Conservation (phyloP, 2,329 filamentous ascomycete genomes). For the Chalaropsis ovoidea region DNA sequence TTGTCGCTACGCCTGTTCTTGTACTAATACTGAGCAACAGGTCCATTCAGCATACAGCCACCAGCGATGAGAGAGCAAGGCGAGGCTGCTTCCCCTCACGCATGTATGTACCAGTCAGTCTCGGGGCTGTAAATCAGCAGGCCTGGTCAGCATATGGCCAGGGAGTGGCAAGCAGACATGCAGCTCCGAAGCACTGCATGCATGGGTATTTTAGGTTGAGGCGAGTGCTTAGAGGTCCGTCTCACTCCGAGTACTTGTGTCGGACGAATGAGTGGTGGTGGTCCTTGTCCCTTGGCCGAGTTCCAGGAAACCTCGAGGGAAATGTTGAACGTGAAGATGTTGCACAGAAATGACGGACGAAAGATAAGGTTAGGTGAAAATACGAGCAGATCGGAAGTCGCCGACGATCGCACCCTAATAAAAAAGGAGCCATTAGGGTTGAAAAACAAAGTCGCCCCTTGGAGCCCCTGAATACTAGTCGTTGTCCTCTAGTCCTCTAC, state of each 20-base stretch:
- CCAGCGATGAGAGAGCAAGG: no score
- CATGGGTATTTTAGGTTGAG: not conserved
- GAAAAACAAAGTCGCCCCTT: no score
- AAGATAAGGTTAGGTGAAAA: not conserved
- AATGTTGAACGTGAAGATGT: no score
- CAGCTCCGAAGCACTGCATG: not conserved
- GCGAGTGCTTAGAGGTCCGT: not conserved
- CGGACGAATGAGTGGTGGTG: not conserved
- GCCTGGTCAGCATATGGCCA: not conserved
- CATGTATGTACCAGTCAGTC: no score
- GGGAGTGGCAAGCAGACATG: not conserved
- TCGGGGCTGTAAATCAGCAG: not conserved
- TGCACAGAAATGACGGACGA: no score
- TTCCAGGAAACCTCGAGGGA: not conserved
- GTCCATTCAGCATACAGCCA: no score
- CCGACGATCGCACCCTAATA: not conserved
- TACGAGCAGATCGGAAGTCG: not conserved
- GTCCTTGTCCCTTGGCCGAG: not conserved
- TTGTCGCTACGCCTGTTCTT: no score
- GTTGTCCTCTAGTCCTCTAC: no score
- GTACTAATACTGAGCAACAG: no score
- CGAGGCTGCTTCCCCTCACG: no score
- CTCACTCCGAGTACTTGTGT: not conserved
- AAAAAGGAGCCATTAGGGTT: no score
- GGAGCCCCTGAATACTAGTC: not conserved